These are phyloP conservation scores for Clitopilus hobsonii DNA, from an alignment of 768 basidiomycete genomes.

Conservation along the genomic window DNA sequence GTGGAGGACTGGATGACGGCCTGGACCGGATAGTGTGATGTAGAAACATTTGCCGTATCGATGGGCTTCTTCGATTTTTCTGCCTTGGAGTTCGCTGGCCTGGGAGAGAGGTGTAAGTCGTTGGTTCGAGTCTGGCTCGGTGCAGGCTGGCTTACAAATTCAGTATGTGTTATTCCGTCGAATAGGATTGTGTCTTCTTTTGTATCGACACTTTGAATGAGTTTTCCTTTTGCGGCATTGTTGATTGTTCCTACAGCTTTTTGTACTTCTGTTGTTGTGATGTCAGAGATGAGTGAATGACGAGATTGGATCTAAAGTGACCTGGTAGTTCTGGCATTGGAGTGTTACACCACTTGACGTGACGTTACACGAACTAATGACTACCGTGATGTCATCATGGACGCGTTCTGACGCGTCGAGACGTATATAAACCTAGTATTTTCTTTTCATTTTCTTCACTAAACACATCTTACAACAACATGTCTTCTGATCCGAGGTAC, in stretches of 20 bases:
- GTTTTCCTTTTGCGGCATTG: slow-evolving; percentile 45
- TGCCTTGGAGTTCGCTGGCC: slow-evolving; percentile 13
- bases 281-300: too few relatives aligned
- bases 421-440: not conserved
- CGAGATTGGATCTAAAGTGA: slow-evolving; percentile 15
- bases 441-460: not conserved
- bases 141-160: slow-evolving; percentile 72
- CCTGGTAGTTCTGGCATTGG: slow-evolving; percentile 56
- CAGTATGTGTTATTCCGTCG: slow-evolving; percentile 44
- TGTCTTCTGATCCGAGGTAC: not conserved
- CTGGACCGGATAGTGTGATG: slow-evolving; percentile 55
- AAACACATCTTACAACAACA: not conserved
- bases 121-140: too few relatives aligned
- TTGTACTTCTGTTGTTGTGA: slow-evolving; percentile 58
- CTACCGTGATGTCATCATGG: not conserved
- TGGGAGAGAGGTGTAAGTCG: too few relatives aligned
- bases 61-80: slow-evolving; percentile 39
- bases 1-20: slow-evolving; percentile 65
- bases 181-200: slow-evolving; percentile 61
- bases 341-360: too few relatives aligned
- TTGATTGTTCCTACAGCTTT: slow-evolving; percentile 55
- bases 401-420: not conserved
- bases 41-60: slow-evolving; percentile 54
- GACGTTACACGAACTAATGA: not conserved
- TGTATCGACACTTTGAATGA: slow-evolving; percentile 52